Conservation (phyloP, 2,329 filamentous ascomycete genomes). For the Penicillium sclerotigenum region DNA sequence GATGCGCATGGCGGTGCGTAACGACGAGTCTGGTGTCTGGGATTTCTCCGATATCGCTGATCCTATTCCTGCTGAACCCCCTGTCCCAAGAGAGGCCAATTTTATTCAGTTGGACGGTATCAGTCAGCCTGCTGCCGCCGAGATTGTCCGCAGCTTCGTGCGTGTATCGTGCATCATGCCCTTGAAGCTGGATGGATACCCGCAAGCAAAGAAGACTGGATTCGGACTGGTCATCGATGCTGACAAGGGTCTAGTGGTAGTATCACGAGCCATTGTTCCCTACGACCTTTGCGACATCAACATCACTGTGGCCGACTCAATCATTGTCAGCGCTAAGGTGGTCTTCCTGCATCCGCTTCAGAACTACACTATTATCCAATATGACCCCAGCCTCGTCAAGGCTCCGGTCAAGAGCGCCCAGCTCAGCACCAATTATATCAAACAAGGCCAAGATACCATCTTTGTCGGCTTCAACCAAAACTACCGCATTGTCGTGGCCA, state of each 20-base stretch:
- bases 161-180: conserved; percentile 91
- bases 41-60: conserved; percentile 86
- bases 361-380: conserved; percentile 94
- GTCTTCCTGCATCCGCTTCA: conserved; percentile 95
- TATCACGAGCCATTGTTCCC: conserved; percentile 89
- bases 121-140: conserved; percentile 83
- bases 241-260: conserved; percentile 88
- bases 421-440: conserved; percentile 75
- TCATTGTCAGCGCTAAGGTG: conserved; percentile 90
- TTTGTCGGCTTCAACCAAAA: conserved; percentile 99
- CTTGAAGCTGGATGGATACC: conserved; percentile 95
- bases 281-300: conserved; percentile 97
- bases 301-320: conserved; percentile 92
- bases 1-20: conserved; percentile 88
- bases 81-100: conserved; percentile 72
- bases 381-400: conserved; percentile 88
- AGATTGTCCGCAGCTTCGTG: conserved; percentile 91
- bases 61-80: conserved; percentile 69
- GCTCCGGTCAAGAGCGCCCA: conserved; percentile 88
- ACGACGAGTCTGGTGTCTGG: conserved; percentile 88
- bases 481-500: conserved; percentile 84
- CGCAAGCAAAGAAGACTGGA: conserved; percentile 87
- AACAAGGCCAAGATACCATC: conserved; percentile 88
- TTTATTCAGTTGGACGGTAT: conserved; percentile 92
- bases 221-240: conserved; percentile 98